A percentile compares a stretch with the other conserved stretches of the same genome.
These are phyloP conservation scores for Botryotinia globosa DNA, from an alignment of 2,329 filamentous ascomycete species.

Conservation along the genomic window DNA sequence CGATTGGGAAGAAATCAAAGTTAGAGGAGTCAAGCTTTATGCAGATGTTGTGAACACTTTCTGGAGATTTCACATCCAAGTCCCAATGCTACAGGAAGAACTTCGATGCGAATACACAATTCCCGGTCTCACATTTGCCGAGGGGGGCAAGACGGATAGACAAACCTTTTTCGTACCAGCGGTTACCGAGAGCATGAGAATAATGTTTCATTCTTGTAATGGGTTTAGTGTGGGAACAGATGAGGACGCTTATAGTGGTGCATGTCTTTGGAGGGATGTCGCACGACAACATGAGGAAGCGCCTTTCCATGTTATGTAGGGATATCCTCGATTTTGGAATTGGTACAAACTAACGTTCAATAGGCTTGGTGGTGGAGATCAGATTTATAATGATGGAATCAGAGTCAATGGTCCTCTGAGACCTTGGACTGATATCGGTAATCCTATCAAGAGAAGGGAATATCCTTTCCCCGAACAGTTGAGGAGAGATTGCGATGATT, in stretches of 20 bases:
- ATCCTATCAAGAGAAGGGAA: constrained; percentile 76
- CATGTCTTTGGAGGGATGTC: constrained; percentile 94
- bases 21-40: constrained; percentile 61
- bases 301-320: constrained; percentile 87
- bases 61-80: constrained; percentile 82
- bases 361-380: constrained; percentile 88
- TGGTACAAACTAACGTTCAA: constrained; percentile 25
- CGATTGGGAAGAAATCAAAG: constrained; percentile 35
- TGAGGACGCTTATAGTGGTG: constrained; percentile 80
- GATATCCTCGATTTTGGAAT: constrained; percentile 46
- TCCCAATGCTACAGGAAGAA: constrained; percentile 70
- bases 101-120: constrained; percentile 77
- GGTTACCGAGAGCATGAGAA: constrained; percentile 82
- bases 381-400: constrained; percentile 95
- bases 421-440: constrained; percentile 79
- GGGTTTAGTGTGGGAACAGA: constrained; percentile 90
- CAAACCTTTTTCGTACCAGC: constrained; percentile 86
- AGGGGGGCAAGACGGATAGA: constrained; percentile 52
- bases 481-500: constrained; percentile 80
- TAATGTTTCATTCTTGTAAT: constrained; percentile 98
- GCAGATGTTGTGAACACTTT: constrained; percentile 73
- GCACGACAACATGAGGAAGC: constrained; percentile 72
- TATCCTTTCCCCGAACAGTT: constrained; percentile 76
- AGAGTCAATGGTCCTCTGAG: constrained; percentile 78
- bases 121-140: constrained; percentile 60